These are phyloP conservation scores for Penicillium sp. DNA, from an alignment of 2,329 filamentous ascomycete genomes.

Conservation along the genomic window DNA sequence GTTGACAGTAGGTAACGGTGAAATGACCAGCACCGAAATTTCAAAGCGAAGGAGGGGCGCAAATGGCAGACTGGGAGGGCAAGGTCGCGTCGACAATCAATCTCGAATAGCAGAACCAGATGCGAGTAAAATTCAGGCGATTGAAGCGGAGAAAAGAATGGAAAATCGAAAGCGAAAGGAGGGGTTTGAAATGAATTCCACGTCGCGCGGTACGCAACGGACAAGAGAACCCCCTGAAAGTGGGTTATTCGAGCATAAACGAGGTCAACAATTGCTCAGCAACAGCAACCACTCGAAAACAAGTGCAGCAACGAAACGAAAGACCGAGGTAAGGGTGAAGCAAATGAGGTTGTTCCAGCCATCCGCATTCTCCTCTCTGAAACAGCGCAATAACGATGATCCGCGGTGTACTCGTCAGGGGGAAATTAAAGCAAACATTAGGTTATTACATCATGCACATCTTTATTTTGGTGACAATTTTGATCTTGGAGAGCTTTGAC, in stretches of 20 bases:
- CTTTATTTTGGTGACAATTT: too few species aligned
- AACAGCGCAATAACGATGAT: slow-evolving; percentile 30
- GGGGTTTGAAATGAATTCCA: slow-evolving; percentile 6
- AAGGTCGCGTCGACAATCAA: slow-evolving; percentile 11
- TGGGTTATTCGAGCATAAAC: neutral
- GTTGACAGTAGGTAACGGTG: slow-evolving; percentile 3
- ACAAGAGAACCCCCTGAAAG: slow-evolving; percentile 9
- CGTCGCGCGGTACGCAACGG: slow-evolving; percentile 15
- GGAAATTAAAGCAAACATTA: slow-evolving; percentile 6
- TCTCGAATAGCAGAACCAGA: neutral
- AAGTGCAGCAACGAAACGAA: slow-evolving; percentile 18
- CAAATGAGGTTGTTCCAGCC: slow-evolving; percentile 14
- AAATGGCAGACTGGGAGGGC: slow-evolving; percentile 23
- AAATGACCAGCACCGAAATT: slow-evolving; percentile 18
- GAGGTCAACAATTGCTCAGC: slow-evolving; percentile 9
- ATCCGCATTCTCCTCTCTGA: slow-evolving; percentile 15
- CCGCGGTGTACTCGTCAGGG: slow-evolving; percentile 29
- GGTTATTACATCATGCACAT: slow-evolving; percentile 9
- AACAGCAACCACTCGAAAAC: slow-evolving; percentile 10
- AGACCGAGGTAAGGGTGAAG: slow-evolving; percentile 16
- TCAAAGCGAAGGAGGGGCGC: slow-evolving; percentile 17
- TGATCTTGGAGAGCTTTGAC: too few species aligned
- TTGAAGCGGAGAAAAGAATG: neutral
- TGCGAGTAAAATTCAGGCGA: neutral
- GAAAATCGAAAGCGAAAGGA: slow-evolving; percentile 6